Evolutionary conservation across 2,329 filamentous ascomycete species (phyloP), one percentile per base, ranked within the genome.

Genomic region (Oidium heveae): DNA sequence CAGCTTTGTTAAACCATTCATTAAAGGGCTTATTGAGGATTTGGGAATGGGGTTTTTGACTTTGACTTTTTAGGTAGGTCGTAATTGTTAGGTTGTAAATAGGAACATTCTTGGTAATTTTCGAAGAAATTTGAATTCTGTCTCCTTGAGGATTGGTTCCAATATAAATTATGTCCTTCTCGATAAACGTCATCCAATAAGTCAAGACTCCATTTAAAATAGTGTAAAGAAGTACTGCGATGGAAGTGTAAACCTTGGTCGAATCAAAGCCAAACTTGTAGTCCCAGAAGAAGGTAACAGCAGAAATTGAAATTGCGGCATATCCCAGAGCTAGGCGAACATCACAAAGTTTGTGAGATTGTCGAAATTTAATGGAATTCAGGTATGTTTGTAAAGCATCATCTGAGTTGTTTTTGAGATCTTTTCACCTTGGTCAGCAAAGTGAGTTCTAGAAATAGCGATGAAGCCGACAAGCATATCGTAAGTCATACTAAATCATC

Each of bases 381-480:
- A 98, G 80, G 72, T 96, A 96, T 70, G 91, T 87, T 56, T 84
- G 80, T 57, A 98, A 81, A 56, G 88, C 86, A 70, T 98, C 91
- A 71, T 98, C 91, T 60, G 85, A 86, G 41, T 88, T 93, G 71
- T 91, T 94, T 70, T 96, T 96, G 59, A 98, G 82, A 67, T 96
- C 91, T 94, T 66, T 53, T 37, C 34, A 8, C 39, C 16, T 2
- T 43, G 16, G 16, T 43, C n/a, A 20, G 16, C 39, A 15, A 22
- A 41, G 43, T 44, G 24, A 28, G 34, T 28, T 10, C 43, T 33
- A 52, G 52, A 24, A 49, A n/a, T 4, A 20, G 2, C 39, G 15
- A 2, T n/a, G 9, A 43, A 43, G 39, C 7, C 7, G 7, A 32
- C 28, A 32, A 8, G 4, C 28, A 32, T 32, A 8, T 32, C 9